These are phyloP conservation scores for Theileria parva DNA, from an alignment of 169 alveolate genomes.

Conservation along the genomic window DNA sequence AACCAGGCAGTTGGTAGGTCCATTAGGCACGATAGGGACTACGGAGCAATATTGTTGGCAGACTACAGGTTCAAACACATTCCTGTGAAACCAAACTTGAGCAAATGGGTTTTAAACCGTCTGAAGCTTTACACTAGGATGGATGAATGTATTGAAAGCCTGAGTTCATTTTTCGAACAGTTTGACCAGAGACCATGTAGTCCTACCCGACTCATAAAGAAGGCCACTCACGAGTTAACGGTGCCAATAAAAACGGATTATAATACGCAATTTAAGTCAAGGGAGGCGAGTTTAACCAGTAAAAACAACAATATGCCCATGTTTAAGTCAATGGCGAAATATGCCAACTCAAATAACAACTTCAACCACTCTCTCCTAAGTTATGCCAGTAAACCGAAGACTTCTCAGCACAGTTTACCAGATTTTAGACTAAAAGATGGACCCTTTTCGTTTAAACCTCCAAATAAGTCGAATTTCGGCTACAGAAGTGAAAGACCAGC, in stretches of 20 bases:
- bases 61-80: conserved; percentile 84
- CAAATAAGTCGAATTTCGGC: neutral
- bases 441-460: neutral
- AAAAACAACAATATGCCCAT: neutral
- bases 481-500: neutral
- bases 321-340: neutral
- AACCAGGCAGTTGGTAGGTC: conserved; percentile 96
- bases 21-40: conserved; percentile 92
- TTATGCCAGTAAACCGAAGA: neutral
- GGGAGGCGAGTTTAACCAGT: neutral
- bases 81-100: conserved; percentile 74
- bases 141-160: conserved; percentile 8
- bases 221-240: neutral
- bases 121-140: conserved; percentile 33
- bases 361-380: neutral
- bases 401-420: neutral
- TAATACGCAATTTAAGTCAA: neutral
- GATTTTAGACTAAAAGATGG: neutral
- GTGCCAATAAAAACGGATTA: conserved; percentile 4
- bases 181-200: neutral
- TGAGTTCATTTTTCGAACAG: conserved; percentile 32
- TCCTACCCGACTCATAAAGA: neutral
- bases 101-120: conserved; percentile 83
- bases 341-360: neutral
- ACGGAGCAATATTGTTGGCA: conserved; percentile 87